Evolutionary conservation across 441 rosid genomes (phyloP).

Genomic region (Cnidoscolus chayamansa): DNA sequence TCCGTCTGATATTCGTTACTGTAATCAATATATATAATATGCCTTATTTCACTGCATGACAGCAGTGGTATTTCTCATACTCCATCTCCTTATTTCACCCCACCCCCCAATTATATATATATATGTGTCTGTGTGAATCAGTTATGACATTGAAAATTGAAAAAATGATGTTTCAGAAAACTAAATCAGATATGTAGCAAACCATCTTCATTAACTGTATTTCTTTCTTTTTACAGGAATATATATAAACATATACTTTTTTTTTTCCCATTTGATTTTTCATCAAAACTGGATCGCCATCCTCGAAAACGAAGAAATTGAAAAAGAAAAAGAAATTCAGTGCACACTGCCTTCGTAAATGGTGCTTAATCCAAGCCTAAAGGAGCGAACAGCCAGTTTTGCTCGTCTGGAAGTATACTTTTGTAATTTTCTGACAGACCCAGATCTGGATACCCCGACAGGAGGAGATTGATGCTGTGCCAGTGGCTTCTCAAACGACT

Average conservation of each 20-base stretch:
- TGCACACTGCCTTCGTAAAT: slow-evolving; percentile 55
- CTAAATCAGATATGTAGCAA: no score
- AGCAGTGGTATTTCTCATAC: no score
- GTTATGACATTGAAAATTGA: no score
- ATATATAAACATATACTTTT: background rate
- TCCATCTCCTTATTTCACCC: no score
- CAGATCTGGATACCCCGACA: slow-evolving; percentile 38
- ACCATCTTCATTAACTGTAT: no score
- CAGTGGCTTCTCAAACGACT: slow-evolving; percentile 12
- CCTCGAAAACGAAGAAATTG: background rate
- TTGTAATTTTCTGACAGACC: slow-evolving; percentile 45
- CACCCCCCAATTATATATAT: no score
- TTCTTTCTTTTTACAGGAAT: no score
- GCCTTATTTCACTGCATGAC: no score
- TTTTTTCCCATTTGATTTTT: background rate
- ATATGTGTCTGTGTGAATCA: no score
- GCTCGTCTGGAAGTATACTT: slow-evolving; percentile 48
- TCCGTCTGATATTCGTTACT: no score
- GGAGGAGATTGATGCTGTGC: background rate
- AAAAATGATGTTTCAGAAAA: no score
- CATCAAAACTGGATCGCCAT: background rate
- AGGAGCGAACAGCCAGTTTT: slow-evolving; percentile 58
- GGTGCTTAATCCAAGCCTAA: slow-evolving; percentile 50
- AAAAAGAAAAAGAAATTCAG: slow-evolving; percentile 9
- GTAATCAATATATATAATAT: no score